Percentiles rank a stretch among this genome's conserved stretches.
Evolutionary conservation across 176 grass and related monocot genomes (phyloP).

Genomic region (Olyra latifolia): DNA sequence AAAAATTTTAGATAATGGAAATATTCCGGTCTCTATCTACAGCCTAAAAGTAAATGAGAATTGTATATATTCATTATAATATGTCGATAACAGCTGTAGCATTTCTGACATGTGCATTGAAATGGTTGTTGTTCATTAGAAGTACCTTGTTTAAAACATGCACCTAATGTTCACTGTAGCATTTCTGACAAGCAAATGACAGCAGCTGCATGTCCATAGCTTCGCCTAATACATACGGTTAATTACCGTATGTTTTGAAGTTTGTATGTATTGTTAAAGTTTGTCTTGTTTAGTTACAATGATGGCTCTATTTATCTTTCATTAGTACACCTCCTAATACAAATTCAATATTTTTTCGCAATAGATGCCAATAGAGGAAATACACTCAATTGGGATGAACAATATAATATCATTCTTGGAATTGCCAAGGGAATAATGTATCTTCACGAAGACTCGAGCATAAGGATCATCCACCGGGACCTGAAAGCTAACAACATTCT

Average conservation of each 20-base stretch:
- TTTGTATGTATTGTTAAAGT: no score
- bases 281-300: no score
- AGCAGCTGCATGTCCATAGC: neutral
- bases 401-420: conserved; percentile 37
- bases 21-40: no score
- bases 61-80: neutral
- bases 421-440: conserved; percentile 51
- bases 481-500: conserved; percentile 52
- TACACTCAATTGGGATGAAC: conserved; percentile 28
- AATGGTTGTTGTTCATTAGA: neutral
- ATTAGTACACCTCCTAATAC: neutral
- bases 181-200: neutral
- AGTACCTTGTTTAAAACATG: neutral
- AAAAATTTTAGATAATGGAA: no score
- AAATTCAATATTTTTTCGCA: neutral
- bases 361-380: conserved; percentile 21
- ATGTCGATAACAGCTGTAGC: neutral
- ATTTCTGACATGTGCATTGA: no score
- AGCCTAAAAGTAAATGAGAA: no score
- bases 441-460: conserved; percentile 50
- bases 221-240: neutral
- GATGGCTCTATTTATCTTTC: neutral
- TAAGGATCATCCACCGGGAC: conserved; percentile 52
- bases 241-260: neutral
- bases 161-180: neutral